These are phyloP conservation scores for Penicillium samsonianum DNA, from an alignment of 495 filamentous ascomycete genomes.

Conservation along the genomic window DNA sequence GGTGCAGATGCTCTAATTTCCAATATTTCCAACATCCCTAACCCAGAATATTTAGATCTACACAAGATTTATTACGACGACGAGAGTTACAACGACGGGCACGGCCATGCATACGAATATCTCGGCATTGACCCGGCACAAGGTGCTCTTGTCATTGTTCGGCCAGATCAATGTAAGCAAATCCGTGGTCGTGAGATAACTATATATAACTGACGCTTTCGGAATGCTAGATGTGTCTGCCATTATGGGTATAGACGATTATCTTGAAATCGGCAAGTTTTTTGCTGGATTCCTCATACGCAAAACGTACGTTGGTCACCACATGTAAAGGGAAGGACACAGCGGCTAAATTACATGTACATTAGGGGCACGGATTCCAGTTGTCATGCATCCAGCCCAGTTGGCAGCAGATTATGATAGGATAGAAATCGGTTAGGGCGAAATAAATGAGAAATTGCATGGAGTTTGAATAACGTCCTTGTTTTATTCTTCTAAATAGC, in stretches of 20 bases:
- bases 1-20: conserved; percentile 36
- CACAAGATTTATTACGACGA: conserved; percentile 69
- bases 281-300: conserved; percentile 41
- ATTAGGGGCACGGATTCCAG: neutral
- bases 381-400: neutral
- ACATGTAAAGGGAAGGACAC: neutral
- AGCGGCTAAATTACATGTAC: neutral
- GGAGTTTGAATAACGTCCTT: neutral
- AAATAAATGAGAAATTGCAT: neutral
- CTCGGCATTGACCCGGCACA: conserved; percentile 55
- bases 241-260: conserved; percentile 36
- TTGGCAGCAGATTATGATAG: conserved; percentile 13
- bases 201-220: conserved; percentile 3
- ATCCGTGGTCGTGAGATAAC: neutral
- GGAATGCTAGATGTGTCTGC: conserved; percentile 38
- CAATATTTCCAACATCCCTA: neutral
- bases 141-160: conserved; percentile 62
- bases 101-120: conserved; percentile 63
- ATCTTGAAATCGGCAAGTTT: conserved; percentile 39
- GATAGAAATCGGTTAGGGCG: neutral
- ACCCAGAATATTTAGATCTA: conserved; percentile 42
- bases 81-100: conserved; percentile 63
- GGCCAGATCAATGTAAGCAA: conserved; percentile 68
- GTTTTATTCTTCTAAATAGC: no score
- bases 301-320: conserved; percentile 22